phyloP scores from a whole-genome alignment of 176 grass and related monocot genomes.

The Secale cereale region DNA sequence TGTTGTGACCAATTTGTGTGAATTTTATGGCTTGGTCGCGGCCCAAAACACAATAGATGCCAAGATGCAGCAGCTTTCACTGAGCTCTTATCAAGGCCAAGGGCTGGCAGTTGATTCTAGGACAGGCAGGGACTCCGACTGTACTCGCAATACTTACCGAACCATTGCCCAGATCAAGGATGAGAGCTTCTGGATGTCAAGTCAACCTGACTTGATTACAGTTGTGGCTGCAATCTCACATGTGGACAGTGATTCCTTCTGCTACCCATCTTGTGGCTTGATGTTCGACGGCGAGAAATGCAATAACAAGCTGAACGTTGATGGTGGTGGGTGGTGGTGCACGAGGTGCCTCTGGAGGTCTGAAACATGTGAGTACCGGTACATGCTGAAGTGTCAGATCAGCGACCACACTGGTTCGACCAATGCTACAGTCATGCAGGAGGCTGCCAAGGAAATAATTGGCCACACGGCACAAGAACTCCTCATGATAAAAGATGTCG shows the following conservation, averaged over 20 bases:
- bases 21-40: background rate
- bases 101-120: constrained; percentile 17
- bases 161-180: constrained; percentile 77
- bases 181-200: constrained; percentile 46
- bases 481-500: constrained; percentile 27
- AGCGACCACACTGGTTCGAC: constrained; percentile 69
- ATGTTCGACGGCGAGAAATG: constrained; percentile 36
- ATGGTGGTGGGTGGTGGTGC: constrained; percentile 80
- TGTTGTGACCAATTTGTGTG: constrained; percentile 30
- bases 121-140: background rate
- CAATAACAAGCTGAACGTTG: constrained; percentile 73
- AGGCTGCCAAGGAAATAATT: background rate
- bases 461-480: background rate
- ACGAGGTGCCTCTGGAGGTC: constrained; percentile 50
- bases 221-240: constrained; percentile 58
- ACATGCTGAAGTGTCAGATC: constrained; percentile 59
- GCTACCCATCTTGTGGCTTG: constrained; percentile 61
- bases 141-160: constrained; percentile 44
- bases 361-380: constrained; percentile 61
- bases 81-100: constrained; percentile 47
- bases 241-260: constrained; percentile 49
- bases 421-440: constrained; percentile 43
- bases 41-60: constrained; percentile 7
- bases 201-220: constrained; percentile 64
- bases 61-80: constrained; percentile 34